Evolutionary conservation across 2,329 filamentous ascomycete species (phyloP), one percentile per base, ranked within the genome.

Genomic region (Alternaria consortialis): DNA sequence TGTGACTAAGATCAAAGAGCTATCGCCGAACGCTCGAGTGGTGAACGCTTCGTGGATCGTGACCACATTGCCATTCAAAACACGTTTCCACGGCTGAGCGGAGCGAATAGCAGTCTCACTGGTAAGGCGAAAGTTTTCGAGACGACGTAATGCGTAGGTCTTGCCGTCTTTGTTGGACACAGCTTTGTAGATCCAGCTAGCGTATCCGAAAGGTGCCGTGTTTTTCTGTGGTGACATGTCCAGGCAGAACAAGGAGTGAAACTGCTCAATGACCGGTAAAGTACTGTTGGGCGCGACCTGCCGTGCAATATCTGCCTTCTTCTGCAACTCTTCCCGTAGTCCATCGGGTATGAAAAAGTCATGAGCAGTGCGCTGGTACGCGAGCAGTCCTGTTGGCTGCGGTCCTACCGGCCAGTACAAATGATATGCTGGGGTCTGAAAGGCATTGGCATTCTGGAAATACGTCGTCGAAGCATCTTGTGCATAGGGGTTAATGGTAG

Each of bases 171-270:
- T 95, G 77, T 87, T 90, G 7, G 93, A 97, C 25, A 90, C 89
- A 8, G 94, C 94, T 81, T 98, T 98, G 82, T 97, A 99, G 0
- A 97, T 88, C 93, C 94, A 98, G 70, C 91, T 97, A 6, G 90
- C 88, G 73, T 93, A 97, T 29, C 93, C 93, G 79, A 97, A 97
- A 15, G 91, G 87, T 12, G 87, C 86, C 4, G 89, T 87, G 67
- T 90, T 93, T 77, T 93, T 94, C 67, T 93, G 88, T 62, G 92
- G 88, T 51, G 86, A 90, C 8, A 90, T 91, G 77, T 98, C 94
- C 43, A 99, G 83, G 4, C 94, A 92, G 8, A 97, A 93, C 11
- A 99, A 85, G 4, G 93, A 96, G 78, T 98, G 94, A 75, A 95
- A 98, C 71, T 93, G 90, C 72, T 97, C 93, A 55, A 98, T 86